Conservation (phyloP, 352 stramenopile species). For the Lagenidium sp. region DNA sequence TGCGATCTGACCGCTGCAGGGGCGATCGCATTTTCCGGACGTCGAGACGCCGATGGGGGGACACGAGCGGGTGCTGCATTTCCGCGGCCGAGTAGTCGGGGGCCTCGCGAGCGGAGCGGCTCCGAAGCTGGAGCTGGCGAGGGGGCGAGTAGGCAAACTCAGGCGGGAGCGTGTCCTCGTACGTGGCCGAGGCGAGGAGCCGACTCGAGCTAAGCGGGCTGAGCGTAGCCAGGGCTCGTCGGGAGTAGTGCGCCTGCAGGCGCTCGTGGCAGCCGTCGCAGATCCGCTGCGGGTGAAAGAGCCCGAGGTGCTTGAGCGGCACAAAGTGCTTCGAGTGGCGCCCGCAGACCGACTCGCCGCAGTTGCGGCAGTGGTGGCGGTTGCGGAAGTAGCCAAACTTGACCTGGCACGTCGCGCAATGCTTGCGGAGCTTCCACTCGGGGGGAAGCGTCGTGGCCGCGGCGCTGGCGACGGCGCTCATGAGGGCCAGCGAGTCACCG, state of each 20-base stretch:
- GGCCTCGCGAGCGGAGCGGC: slow-evolving; percentile 6
- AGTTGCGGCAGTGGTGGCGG: slow-evolving; percentile 79
- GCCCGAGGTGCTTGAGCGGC: slow-evolving; percentile 44
- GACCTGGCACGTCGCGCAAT: slow-evolving; percentile 52
- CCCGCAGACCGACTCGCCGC: slow-evolving; percentile 70
- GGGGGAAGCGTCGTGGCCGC: slow-evolving; percentile 12
- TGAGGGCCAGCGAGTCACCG: slow-evolving; percentile 13
- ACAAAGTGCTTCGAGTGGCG: slow-evolving; percentile 51
- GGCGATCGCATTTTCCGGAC: slow-evolving; percentile 1
- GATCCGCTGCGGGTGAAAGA: slow-evolving; percentile 53
- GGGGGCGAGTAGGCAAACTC: slow-evolving; percentile 3
- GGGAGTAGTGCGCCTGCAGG: slow-evolving; percentile 41
- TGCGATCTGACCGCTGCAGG: neutral
- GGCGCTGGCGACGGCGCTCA: slow-evolving; percentile 13
- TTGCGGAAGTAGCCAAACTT: slow-evolving; percentile 75
- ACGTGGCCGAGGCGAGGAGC: neutral
- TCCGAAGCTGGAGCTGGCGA: slow-evolving; percentile 1
- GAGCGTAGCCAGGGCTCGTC: slow-evolving; percentile 16
- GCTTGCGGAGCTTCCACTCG: slow-evolving; percentile 45
- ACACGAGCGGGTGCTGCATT: slow-evolving; percentile 7
- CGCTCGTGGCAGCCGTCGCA: slow-evolving; percentile 51
- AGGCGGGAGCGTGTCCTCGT: slow-evolving; percentile 2
- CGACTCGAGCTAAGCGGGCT: slow-evolving; percentile 7
- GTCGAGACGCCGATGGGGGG: slow-evolving; percentile 3
- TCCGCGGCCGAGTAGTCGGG: neutral